Base-by-base conservation (phyloP, 305 asterid species). In the Fraxinus sp. region DNA sequence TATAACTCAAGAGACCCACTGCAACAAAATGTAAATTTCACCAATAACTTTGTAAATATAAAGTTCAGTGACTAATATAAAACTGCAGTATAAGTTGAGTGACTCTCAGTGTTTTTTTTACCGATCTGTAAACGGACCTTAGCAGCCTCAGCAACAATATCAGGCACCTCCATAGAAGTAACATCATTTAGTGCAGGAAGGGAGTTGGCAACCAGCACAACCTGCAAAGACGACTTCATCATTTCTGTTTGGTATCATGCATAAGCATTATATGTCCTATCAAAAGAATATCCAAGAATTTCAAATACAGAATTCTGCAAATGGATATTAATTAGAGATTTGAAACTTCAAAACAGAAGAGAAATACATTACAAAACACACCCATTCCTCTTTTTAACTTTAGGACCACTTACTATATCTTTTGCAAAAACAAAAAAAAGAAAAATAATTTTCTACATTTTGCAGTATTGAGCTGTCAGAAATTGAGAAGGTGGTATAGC, bases 111-210 rank as follows among this genome's bases (percentile, higher is more conserved):
- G 62, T 43, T 13, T 46, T 46, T 46, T 46, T 13, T 39, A 13
- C 18, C 18, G 6, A 13, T 46, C 57, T 13, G 57, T 13, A 13
- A 81, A 83, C 78, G 71, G 52, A 96, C 99, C 99, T 96, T 96
- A 41, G 99, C 99, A 88, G 99, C 99, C 87, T 94, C 99, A 26
- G 99, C 99, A 37, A 94, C 93, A 84, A 96, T 93, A 86, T 96
- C 98, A 14, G 99, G 99, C 36, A 96, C 80, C 90, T 94, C 99
- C 97, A 93, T 91, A 20, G 99, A 97, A 86, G 99, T 96, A 72
- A 96, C 88, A 83, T 96, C 99, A 70, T 96, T 96, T 55, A 96
- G 86, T 32, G 99, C 98, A 26, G 99, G 98, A 79, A 96, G 98
- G 75, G 98, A 94, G 88, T 96, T 96, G 2, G 97, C 99, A 62